Conservation (phyloP, 192 early-diverging fungal species). For the Coemansia sp. region DNA sequence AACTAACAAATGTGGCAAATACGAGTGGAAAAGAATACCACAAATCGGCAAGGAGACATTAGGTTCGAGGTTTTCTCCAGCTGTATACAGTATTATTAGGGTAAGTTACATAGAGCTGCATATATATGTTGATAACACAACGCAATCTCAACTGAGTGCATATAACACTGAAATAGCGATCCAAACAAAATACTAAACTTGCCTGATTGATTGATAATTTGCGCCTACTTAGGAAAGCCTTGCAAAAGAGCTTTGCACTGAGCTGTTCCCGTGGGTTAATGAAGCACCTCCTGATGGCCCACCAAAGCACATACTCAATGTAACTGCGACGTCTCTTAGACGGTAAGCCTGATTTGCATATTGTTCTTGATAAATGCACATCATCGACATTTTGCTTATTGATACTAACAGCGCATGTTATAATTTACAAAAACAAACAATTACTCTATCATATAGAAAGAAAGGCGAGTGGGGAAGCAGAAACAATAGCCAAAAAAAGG, state of each 20-base stretch:
- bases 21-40: constrained; percentile 19
- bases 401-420: not conserved
- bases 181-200: not conserved
- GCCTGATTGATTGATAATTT: not conserved
- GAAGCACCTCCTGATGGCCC: constrained; percentile 23
- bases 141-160: too few relatives aligned
- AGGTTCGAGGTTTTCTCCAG: constrained; percentile 29
- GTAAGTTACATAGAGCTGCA: not conserved
- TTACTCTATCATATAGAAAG: not conserved
- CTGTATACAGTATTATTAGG: constrained; percentile 33
- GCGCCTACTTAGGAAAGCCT: not conserved
- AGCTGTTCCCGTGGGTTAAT: constrained; percentile 43
- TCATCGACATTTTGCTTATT: not conserved
- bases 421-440: not conserved
- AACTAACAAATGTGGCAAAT: constrained; percentile 1
- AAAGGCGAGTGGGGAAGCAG: not conserved
- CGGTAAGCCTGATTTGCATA: constrained; percentile 27
- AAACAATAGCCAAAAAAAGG: not conserved
- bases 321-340: constrained; percentile 35
- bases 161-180: too few relatives aligned
- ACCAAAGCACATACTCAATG: constrained; percentile 34
- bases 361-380: not conserved
- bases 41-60: not conserved
- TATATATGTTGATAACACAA: too few relatives aligned
- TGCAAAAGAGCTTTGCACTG: constrained; percentile 12